These are phyloP conservation scores for Yamadazyma dendronema DNA, from an alignment of 1,139 yeast genomes.

Conservation along the genomic window DNA sequence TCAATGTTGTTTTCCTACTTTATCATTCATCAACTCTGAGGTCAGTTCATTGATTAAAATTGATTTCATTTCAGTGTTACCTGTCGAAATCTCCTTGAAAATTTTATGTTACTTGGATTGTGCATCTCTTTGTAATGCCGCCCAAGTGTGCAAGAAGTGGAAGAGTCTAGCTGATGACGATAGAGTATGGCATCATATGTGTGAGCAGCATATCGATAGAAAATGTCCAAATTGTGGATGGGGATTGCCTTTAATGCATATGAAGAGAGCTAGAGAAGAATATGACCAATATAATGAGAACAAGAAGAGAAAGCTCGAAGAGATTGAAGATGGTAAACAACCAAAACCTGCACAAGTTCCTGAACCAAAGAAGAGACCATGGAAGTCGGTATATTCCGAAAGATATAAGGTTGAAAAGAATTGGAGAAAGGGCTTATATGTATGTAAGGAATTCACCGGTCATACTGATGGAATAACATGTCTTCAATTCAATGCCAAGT, in stretches of 20 bases:
- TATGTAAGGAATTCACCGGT: constrained; percentile 67
- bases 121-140: constrained; percentile 86
- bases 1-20: constrained; percentile 94
- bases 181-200: constrained; percentile 96
- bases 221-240: constrained; percentile 98
- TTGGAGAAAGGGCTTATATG: constrained; percentile 85
- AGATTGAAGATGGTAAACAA: constrained; percentile 7
- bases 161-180: constrained; percentile 90
- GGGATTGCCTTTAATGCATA: constrained; percentile 92
- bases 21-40: constrained; percentile 78
- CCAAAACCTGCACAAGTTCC: not conserved
- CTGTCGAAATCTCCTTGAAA: constrained; percentile 80
- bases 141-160: constrained; percentile 89
- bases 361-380: constrained; percentile 56
- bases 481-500: constrained; percentile 73
- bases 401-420: constrained; percentile 87
- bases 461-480: constrained; percentile 87
- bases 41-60: constrained; percentile 77
- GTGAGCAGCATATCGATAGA: constrained; percentile 95
- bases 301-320: constrained; percentile 27
- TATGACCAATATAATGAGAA: constrained; percentile 29
- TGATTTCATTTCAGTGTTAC: constrained; percentile 83
- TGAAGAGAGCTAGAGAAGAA: constrained; percentile 65
- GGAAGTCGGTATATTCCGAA: constrained; percentile 94
- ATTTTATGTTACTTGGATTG: constrained; percentile 88